phyloP scores from a whole-genome alignment of 345 rosid genomes.

The Gossypium raimondii region DNA sequence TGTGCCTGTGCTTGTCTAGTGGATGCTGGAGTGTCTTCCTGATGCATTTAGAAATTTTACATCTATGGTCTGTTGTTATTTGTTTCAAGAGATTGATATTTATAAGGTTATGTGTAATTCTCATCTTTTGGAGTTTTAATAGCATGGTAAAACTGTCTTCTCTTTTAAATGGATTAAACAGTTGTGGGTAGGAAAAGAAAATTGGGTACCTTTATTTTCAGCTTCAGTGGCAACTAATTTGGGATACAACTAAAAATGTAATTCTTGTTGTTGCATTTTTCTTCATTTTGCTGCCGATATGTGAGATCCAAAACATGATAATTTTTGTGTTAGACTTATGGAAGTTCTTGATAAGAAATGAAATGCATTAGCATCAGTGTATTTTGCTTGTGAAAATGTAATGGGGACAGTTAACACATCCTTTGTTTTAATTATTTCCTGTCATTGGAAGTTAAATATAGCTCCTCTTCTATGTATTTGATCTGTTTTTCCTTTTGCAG shows the following conservation, averaged over 20 bases:
- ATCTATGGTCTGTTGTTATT: background rate
- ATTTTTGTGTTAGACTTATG: background rate
- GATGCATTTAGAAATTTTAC: background rate
- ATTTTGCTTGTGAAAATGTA: background rate
- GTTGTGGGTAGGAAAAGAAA: background rate
- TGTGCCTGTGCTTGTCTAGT: background rate
- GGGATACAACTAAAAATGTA: background rate
- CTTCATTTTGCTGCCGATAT: background rate
- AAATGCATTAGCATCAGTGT: background rate
- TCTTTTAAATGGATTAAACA: constrained; percentile 4
- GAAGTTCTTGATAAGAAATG: background rate
- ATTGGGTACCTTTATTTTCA: background rate
- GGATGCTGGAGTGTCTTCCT: background rate
- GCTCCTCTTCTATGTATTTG: constrained; percentile 9
- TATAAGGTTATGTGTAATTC: background rate
- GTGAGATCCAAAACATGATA: background rate
- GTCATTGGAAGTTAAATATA: constrained; percentile 6
- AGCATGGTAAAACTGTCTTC: background rate
- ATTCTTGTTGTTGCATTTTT: background rate
- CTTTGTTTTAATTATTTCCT: background rate
- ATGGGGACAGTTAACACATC: background rate
- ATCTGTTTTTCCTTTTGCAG: constrained; percentile 38
- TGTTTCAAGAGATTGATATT: background rate
- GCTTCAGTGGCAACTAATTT: background rate
- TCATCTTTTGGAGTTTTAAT: background rate